A percentile compares a stretch with the other conserved stretches of the same genome.
Evolutionary conservation across 768 basidiomycete species (phyloP).

Genomic region (Lyophyllum decastes): DNA sequence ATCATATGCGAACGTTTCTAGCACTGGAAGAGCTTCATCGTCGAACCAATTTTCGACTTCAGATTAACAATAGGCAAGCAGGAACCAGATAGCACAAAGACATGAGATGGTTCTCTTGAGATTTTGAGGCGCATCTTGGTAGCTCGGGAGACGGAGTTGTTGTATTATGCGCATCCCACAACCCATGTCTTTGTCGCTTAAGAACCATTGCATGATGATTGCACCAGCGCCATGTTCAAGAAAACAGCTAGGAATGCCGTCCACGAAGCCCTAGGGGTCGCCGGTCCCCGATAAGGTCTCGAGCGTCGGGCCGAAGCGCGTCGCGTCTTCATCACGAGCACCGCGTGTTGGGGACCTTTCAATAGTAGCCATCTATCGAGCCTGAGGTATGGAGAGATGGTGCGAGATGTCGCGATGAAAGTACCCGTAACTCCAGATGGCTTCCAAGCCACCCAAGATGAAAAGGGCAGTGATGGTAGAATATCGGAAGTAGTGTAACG

Average conservation of each 20-base stretch:
- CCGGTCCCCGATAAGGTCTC: constrained; percentile 17
- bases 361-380: constrained; percentile 32
- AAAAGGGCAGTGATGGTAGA: constrained; percentile 31
- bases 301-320: constrained; percentile 38
- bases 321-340: constrained; percentile 34
- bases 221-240: neutral
- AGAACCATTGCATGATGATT: constrained; percentile 1
- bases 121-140: constrained; percentile 3
- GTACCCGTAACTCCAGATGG: constrained; percentile 15
- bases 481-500: constrained; percentile 32
- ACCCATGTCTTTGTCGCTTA: neutral
- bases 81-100: constrained; percentile 13
- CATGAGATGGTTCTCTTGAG: constrained; percentile 6
- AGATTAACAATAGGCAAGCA: constrained; percentile 7
- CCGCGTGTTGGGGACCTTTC: constrained; percentile 24
- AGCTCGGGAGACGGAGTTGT: constrained; percentile 5
- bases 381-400: constrained; percentile 20
- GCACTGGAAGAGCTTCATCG: constrained; percentile 12
- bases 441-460: constrained; percentile 22
- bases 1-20: constrained; percentile 13
- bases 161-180: neutral
- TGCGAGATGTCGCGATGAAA: neutral
- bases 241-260: constrained; percentile 29
- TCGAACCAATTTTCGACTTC: constrained; percentile 13
- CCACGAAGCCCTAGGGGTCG: constrained; percentile 33